Percentiles rank a stretch among this genome's conserved stretches.
Evolutionary conservation across 768 basidiomycete species (phyloP).

Genomic region (Agaricus sinodeliciosus): DNA sequence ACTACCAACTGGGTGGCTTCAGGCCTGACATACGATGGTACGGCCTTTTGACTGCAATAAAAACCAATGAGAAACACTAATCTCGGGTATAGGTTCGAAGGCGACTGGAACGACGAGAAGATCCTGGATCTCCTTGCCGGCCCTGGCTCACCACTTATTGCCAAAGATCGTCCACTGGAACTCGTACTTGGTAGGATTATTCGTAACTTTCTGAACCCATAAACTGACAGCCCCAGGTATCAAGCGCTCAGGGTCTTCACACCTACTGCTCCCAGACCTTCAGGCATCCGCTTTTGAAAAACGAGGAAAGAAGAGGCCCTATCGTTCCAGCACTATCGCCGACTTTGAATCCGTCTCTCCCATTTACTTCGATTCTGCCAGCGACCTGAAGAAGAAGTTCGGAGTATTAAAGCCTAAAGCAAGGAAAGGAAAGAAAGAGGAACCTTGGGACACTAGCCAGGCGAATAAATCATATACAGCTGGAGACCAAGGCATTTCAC

Average conservation of each 20-base stretch:
- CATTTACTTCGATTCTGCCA: slow-evolving; percentile 28
- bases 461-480: slow-evolving; percentile 31
- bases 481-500: slow-evolving; percentile 18
- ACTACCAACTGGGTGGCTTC: slow-evolving; percentile 23
- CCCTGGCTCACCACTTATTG: slow-evolving; percentile 23
- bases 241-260: slow-evolving; percentile 34
- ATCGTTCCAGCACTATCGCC: slow-evolving; percentile 10
- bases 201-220: not conserved
- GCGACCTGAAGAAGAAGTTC: slow-evolving; percentile 32
- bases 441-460: slow-evolving; percentile 31
- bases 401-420: slow-evolving; percentile 30
- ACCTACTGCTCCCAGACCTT: slow-evolving; percentile 31
- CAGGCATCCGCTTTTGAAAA: slow-evolving; percentile 22
- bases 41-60: not conserved
- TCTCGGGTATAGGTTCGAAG: slow-evolving; percentile 11
- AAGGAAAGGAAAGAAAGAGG: slow-evolving; percentile 23
- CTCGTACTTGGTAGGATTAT: slow-evolving; percentile 33
- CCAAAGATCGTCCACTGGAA: slow-evolving; percentile 23
- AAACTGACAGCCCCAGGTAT: slow-evolving; percentile 28
- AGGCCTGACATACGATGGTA: slow-evolving; percentile 20
- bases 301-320: not conserved
- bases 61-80: not conserved
- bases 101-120: slow-evolving; percentile 27
- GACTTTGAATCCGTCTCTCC: slow-evolving; percentile 43
- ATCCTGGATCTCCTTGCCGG: slow-evolving; percentile 22